Percentiles rank a stretch among this genome's conserved stretches.
phyloP scores from a whole-genome alignment of 306 rosid genomes.

The Castanospermum australe region DNA sequence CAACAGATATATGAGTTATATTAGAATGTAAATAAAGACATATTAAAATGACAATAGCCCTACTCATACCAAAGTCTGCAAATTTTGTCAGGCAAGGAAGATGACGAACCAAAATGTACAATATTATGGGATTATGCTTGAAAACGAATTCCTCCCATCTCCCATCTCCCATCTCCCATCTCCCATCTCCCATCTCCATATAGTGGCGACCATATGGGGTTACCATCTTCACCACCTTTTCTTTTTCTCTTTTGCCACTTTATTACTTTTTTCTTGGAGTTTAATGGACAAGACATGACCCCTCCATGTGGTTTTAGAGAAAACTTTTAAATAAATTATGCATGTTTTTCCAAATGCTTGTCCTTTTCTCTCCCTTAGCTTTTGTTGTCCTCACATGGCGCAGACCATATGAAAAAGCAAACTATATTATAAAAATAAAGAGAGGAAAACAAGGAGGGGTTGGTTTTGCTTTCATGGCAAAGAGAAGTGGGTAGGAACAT shows the following conservation, averaged over 20 bases:
- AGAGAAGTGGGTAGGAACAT: conserved; percentile 22
- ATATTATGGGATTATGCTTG: conserved; percentile 14
- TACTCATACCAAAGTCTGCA: conserved; percentile 15
- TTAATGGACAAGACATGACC: conserved; percentile 68
- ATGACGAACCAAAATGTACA: conserved; percentile 32
- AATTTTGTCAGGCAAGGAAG: conserved; percentile 44
- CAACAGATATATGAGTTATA: no score
- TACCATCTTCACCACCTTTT: conserved; percentile 38
- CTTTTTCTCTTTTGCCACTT: conserved; percentile 34
- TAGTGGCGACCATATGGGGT: conserved; percentile 54
- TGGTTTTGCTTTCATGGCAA: conserved; percentile 35
- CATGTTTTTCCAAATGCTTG: conserved; percentile 40
- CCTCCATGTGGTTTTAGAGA: conserved; percentile 74
- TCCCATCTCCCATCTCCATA: neutral
- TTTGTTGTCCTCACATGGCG: conserved; percentile 64
- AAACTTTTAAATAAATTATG: conserved; percentile 42
- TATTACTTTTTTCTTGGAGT: conserved; percentile 52
- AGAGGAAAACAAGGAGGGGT: conserved; percentile 8
- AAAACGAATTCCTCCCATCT: conserved; percentile 7
- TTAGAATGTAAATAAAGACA: no score
- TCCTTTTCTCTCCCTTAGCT: conserved; percentile 56
- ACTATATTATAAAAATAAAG: conserved; percentile 13
- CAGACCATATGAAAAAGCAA: conserved; percentile 30
- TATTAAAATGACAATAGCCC: no score
- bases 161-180: neutral